phyloP scores from a whole-genome alignment of 2,329 filamentous ascomycete species.

The Aspergillus tanneri region DNA sequence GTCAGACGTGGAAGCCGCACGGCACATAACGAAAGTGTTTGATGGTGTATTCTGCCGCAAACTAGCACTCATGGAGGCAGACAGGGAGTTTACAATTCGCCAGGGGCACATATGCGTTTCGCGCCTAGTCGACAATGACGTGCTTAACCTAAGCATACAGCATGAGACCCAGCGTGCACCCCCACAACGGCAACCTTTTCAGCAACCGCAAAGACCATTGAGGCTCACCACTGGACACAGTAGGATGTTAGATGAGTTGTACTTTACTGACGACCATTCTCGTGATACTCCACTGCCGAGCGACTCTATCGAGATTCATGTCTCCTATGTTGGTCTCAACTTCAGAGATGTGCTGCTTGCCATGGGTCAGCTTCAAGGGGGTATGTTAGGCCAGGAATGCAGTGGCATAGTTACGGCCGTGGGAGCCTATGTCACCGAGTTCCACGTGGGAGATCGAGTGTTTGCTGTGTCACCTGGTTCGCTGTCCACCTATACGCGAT shows the following conservation, averaged over 20 bases:
- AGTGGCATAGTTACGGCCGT: conserved; percentile 24
- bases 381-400: conserved; percentile 15
- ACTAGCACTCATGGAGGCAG: background rate
- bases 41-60: background rate
- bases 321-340: conserved; percentile 25
- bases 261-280: conserved; percentile 26
- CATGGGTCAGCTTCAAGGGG: conserved; percentile 36
- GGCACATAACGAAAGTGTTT: background rate
- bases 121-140: background rate
- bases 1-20: background rate
- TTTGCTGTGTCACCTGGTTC: conserved; percentile 34
- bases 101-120: background rate
- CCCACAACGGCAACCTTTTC: conserved; percentile 20
- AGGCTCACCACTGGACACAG: conserved; percentile 19
- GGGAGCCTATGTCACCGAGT: conserved; percentile 27
- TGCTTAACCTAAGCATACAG: background rate
- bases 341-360: conserved; percentile 48
- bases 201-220: conserved; percentile 23
- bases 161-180: background rate
- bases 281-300: conserved; percentile 11
- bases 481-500: conserved; percentile 28
- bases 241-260: conserved; percentile 24
- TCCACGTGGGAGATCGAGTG: conserved; percentile 46
- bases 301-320: conserved; percentile 24
- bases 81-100: background rate